Evolutionary conservation across 2,329 filamentous ascomycete genomes (phyloP), one percentile per base, ranked within the genome.

Genomic region (Aspergillus calidoustus): DNA sequence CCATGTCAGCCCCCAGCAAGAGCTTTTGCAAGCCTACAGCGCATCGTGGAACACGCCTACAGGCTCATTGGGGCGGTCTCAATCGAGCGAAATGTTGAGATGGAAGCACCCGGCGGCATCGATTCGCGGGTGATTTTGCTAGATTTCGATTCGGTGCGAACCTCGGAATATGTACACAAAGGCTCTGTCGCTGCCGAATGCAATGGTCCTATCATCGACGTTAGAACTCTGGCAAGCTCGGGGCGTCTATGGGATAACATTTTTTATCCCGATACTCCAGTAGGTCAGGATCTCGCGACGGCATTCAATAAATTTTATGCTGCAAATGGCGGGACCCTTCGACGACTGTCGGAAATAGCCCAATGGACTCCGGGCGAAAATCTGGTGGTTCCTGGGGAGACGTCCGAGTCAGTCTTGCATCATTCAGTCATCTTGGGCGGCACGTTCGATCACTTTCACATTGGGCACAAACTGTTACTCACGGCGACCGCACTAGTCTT

Each of bases 391-490:
- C 62, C 71, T n/a, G 68, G 70, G 15, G 60, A 69, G 38, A 51
- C 61, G 28, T 38, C 52, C 23, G 58, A 65, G 56, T 49, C 63
- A 22, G 57, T 54, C 17, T 65, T 68, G 47, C 86, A 91, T 74
- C 79, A 82, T 62, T 84, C 86, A 15, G 90, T 96, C 54, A 91
- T 90, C 56, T 86, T 98, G 13, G 95, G 94, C 31, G 95, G 95
- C 9, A 99, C 95, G 0, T 99, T 98, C 78, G 95, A 99, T 76
- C 93, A 98, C 77, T 85, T 99, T 23, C 95, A 99, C 74, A 89
- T 91, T 4, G 95, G 95, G 6, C 95, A 99, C 81, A 99, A 98
- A 79, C 83, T 98, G n/a, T 85, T 99, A 22, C 86, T 99, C 22
- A 93, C 93, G n/a, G 93, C 93, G 64, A 91, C 91, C 0, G 86